Evolutionary conservation across 2,329 filamentous ascomycete genomes (phyloP), one percentile per base, ranked within the genome.

Genomic region (Daldinia eschscholtzii): DNA sequence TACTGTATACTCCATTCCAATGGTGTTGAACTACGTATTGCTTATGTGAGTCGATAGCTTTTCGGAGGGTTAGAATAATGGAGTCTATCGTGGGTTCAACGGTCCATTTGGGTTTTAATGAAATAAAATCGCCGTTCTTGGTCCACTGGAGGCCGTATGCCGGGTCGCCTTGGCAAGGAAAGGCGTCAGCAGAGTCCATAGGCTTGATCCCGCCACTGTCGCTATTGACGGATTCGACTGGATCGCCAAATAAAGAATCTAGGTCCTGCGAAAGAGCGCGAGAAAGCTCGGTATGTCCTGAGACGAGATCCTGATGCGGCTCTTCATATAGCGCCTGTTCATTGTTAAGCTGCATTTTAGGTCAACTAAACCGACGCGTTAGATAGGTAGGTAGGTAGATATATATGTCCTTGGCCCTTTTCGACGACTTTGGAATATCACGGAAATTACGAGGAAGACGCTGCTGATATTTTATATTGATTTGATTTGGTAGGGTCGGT

Each of bases 1-100:
- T 75, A 67, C 64, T 76, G 6, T 64, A 71, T 5, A 30, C 4
- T 6, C 76, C 75, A n/a, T 75, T 48, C 53, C 72, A 72, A 2
- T 70, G 42, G n/a, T 70, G 63, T n/a, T 57, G 42, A 23, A 77
- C 72, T 1, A 37, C 4, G 57, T 73, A 77, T 4, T 68, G 35
- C 35, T 70, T 66, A 4, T 68, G 15, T 2, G 46, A 39, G 18
- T 64, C 60, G 26, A 76, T 28, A 7, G 39, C 57, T 9, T 50
- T 15, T 56, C 72, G 53, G n/a, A 78, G 73, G 0, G 72, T 73
- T n/a, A 60, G 41, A 26, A 73, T 39, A 30, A 78, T 70, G 6
- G 72, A 70, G 30, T 70, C 58, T 30, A 72, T 57, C 4, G 67
- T 72, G 4, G 75, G 76, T 58, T 73, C 52, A 7, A 69, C n/a